phyloP scores from a whole-genome alignment of 305 asterid species.

The Fraxinus xanthoxyloides region DNA sequence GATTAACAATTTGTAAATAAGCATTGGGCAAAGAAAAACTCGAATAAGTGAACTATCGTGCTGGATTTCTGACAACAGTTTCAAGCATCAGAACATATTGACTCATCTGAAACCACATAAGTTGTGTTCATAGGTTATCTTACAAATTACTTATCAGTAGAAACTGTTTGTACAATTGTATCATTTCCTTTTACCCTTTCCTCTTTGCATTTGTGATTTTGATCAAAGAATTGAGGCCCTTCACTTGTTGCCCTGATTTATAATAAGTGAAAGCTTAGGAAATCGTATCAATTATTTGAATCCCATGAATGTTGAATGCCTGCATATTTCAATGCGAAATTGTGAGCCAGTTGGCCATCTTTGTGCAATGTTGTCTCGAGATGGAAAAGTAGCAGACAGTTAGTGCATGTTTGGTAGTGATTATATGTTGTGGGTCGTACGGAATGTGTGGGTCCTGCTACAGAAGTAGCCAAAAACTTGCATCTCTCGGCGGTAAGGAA shows the following conservation, averaged over 20 bases:
- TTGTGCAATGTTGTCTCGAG: neutral
- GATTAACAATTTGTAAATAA: neutral
- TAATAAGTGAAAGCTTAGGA: neutral
- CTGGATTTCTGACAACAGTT: neutral
- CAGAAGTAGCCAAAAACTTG: neutral
- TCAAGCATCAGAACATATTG: neutral
- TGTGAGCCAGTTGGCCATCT: neutral
- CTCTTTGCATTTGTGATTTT: neutral
- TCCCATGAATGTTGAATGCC: neutral
- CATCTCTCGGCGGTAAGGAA: neutral
- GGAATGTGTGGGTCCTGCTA: neutral
- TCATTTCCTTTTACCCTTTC: neutral
- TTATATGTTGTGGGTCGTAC: neutral
- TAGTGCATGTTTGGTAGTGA: neutral
- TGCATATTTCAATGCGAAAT: neutral
- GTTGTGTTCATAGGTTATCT: neutral
- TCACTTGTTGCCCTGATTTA: neutral
- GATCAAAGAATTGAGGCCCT: neutral
- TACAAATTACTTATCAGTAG: neutral
- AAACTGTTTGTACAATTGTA: neutral
- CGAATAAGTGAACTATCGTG: neutral
- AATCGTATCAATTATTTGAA: neutral
- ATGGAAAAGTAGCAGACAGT: neutral
- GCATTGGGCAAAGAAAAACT: neutral
- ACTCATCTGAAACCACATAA: neutral